Evolutionary conservation across 495 filamentous ascomycete species (phyloP).

Genomic region (Cryomyces antarcticus): DNA sequence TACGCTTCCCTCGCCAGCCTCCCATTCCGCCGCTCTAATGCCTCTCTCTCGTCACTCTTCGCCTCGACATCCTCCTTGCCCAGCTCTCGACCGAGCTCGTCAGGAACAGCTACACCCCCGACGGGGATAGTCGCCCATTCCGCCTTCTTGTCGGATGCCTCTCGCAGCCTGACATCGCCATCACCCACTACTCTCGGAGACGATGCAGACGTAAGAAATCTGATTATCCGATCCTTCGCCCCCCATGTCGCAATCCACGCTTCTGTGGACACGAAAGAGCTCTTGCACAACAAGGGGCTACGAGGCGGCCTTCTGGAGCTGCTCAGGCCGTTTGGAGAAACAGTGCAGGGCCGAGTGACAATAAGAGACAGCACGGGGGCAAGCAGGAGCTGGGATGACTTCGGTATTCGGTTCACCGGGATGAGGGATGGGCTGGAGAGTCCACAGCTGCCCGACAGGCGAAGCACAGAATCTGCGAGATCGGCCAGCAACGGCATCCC

Average conservation of each 20-base stretch:
- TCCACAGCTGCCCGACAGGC: conserved; percentile 20
- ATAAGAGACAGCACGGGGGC: conserved; percentile 75
- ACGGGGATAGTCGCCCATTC: conserved; percentile 12
- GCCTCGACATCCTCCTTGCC: conserved; percentile 20
- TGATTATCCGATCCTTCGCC: conserved; percentile 67
- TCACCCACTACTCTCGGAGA: conserved; percentile 2
- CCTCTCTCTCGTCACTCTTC: conserved; percentile 22
- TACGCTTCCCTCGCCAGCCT: conserved; percentile 19
- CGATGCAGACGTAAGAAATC: conserved; percentile 43
- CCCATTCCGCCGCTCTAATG: conserved; percentile 21
- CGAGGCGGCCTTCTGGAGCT: conserved; percentile 60
- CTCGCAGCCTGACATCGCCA: too few relatives aligned
- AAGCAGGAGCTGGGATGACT: conserved; percentile 72
- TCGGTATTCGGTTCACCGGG: conserved; percentile 62
- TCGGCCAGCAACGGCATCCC: conserved; percentile 11
- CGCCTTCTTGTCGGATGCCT: conserved; percentile 14
- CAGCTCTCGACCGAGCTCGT: conserved; percentile 9
- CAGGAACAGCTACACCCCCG: conserved; percentile 16
- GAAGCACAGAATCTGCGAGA: conserved; percentile 14
- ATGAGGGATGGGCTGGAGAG: conserved; percentile 38
- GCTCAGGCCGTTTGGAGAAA: conserved; percentile 80
- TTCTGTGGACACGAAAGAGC: conserved; percentile 60
- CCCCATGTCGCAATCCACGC: conserved; percentile 72
- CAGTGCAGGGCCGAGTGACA: conserved; percentile 66
- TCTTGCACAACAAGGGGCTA: conserved; percentile 74